Percentiles rank a stretch among this genome's conserved stretches.
phyloP scores from a whole-genome alignment of 164 flowering plant genomes.

The Chimonanthus salicifolius region DNA sequence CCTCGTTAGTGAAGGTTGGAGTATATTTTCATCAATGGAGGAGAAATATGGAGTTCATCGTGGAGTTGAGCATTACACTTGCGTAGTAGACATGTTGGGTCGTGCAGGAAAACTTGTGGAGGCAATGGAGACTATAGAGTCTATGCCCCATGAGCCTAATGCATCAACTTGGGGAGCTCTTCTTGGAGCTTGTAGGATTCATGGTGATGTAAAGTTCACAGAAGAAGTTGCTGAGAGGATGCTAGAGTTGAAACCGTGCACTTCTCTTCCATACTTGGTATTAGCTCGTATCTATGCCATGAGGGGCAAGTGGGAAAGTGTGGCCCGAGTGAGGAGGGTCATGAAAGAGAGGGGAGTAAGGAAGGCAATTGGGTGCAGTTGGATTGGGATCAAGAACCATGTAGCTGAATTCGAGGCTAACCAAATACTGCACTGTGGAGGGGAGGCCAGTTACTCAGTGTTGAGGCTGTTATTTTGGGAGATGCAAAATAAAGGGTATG shows the following conservation, averaged over 20 bases:
- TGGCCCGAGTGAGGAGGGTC: conserved; percentile 37
- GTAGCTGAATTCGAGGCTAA: conserved; percentile 29
- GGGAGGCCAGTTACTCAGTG: conserved; percentile 24
- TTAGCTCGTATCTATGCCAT: conserved; percentile 40
- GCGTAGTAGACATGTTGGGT: conserved; percentile 43
- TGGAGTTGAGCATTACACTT: conserved; percentile 42
- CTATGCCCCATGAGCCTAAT: conserved; percentile 38
- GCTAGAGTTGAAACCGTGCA: conserved; percentile 37
- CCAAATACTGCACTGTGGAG: conserved; percentile 29
- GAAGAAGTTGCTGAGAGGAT: conserved; percentile 44
- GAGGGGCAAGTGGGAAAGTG: conserved; percentile 57
- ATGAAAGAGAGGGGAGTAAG: conserved; percentile 31
- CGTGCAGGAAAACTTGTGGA: conserved; percentile 39
- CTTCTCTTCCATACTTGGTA: conserved; percentile 39
- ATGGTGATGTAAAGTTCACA: conserved; percentile 34
- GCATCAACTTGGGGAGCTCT: conserved; percentile 33
- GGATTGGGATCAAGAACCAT: conserved; percentile 40
- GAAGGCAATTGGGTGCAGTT: conserved; percentile 39
- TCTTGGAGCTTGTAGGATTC: conserved; percentile 30
- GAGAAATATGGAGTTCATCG: conserved; percentile 40
- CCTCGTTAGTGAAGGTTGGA: conserved; percentile 36
- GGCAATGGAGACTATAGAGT: conserved; percentile 30
- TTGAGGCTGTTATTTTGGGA: conserved; percentile 32
- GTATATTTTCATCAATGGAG: conserved; percentile 43
- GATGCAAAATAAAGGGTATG: conserved; percentile 15